Base-by-base conservation (phyloP, 2,329 filamentous ascomycete genomes). In the Aspergillus flavus region DNA sequence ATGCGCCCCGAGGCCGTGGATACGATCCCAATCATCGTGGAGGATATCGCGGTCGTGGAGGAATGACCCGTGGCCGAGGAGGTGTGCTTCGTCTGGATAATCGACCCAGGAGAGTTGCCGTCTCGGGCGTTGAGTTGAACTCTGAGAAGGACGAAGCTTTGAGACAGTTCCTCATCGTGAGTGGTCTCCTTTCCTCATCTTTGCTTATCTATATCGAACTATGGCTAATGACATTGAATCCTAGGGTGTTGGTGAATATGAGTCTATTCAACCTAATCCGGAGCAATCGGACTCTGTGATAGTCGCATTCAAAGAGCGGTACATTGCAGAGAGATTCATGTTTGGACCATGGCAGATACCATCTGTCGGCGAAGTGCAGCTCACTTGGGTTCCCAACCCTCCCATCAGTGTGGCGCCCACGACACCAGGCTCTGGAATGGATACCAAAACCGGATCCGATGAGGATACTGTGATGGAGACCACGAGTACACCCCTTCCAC, bases 71-170 rank as follows among this genome's bases (percentile, higher is more conserved):
- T 41, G 75, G 78, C 21, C 80, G 80, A 30, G 82, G 83, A 36
- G 82, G 81, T 60, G 84, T 86, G 19, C 81, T 84, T 68, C 80
- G 85, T 65, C 78, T 89, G 6, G 86, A 89, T 69, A 88, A 88
- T 67, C 79, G 86, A 30, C 84, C 86, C 4, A 83, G 81, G 67
- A 81, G 83, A 57, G 78, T 89, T 52, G 80, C 81, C 26, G 78
- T 88, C 28, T 78, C 79, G 6, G 83, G 80, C 9, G 80, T 85
- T 34, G 78, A 78, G 68, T 77, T 80, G 56, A 79, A 81, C 59
- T 76, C 80, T 1, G 79, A 81, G 30, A 81, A 81, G 68, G 86
- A 88, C 62, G 85, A 87, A 69, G 82, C 83, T 6, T 71, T 89
- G 61, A 77, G 85, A 58, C 83, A 86, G 68, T 83, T 84, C 73